These are phyloP conservation scores for Naganishia randhawae DNA, from an alignment of 768 basidiomycete genomes.

Conservation along the genomic window DNA sequence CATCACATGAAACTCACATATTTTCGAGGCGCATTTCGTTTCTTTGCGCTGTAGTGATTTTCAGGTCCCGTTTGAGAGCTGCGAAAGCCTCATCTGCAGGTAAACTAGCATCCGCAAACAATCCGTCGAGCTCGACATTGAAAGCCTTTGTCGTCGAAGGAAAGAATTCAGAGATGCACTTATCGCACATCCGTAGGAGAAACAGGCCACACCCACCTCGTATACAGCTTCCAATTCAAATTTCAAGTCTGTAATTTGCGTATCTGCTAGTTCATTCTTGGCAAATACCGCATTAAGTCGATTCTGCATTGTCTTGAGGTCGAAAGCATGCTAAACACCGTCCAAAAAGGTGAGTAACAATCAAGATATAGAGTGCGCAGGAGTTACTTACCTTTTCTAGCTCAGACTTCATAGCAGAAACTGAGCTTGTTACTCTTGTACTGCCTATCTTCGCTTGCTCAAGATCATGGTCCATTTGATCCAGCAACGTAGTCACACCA, in stretches of 20 bases:
- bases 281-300: constrained; percentile 53
- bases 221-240: constrained; percentile 91
- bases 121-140: constrained; percentile 86
- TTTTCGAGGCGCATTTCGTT: constrained; percentile 76
- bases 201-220: constrained; percentile 59
- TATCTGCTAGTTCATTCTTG: constrained; percentile 74
- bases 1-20: constrained; percentile 59
- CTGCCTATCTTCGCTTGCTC: constrained; percentile 20
- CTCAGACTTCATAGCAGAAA: not conserved
- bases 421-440: not conserved
- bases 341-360: not conserved
- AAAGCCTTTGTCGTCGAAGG: constrained; percentile 62
- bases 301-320: not conserved
- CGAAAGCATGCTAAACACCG: not conserved
- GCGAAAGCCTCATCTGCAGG: constrained; percentile 78
- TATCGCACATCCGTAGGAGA: too few relatives aligned
- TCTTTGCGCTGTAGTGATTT: constrained; percentile 67
- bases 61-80: constrained; percentile 70
- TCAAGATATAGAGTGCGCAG: not conserved
- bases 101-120: constrained; percentile 79
- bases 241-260: constrained; percentile 69
- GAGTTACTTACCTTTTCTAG: not conserved
- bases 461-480: constrained; percentile 22
- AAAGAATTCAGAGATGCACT: not conserved
- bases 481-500: constrained; percentile 13